Evolutionary conservation across 208 protist genomes (phyloP), one percentile per base, ranked within the genome.

Genomic region (Zelonia costaricensis): DNA sequence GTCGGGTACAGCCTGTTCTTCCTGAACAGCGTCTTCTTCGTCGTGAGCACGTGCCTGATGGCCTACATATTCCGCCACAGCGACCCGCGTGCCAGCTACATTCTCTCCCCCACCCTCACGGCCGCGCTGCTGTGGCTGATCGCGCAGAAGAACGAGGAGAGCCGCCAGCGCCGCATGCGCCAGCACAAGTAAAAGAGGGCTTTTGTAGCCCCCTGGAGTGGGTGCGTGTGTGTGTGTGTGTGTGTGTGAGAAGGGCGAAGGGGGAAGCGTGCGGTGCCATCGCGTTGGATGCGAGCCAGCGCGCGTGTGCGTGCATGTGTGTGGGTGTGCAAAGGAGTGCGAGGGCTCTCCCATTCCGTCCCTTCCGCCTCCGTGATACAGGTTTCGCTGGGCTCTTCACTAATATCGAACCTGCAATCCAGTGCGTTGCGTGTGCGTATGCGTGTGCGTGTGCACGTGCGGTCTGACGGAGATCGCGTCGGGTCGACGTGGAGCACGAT

Each of bases 141-240:
- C 22, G 74, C 87, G 30, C 85, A 89, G 67, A 96, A 96, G 80
- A 96, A 96, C 63, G 87, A 96, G 69, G 90, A 96, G 73, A 93
- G 78, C 66, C 87, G 90, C 68, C 81, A 85, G 67, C 82, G 85
- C 57, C 84, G 85, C 78, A 84, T 96, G 82, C 60, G 75, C 45
- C 30, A 36, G 15, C 87, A 96, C 74, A 93, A 92, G 80, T 94
- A 89, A 69, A 10, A 5, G 5, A 4, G 31, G n/a, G n/a, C n/a
- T n/a, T n/a, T n/a, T 43, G 27, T 38, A 15, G 20, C 6, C 18
- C 35, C n/a, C n/a, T n/a, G n/a, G n/a, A n/a, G 16, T 62, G n/a
- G 10, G 8, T 59, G 10, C 18, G 13, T 28, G 22, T 45, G 46
- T 51, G 18, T 22, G 43, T 48, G 10, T 48, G 43, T 30, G 12